Base-by-base conservation (phyloP, 1,284 basidiomycete genomes). In the Ganoderma resinaceum region DNA sequence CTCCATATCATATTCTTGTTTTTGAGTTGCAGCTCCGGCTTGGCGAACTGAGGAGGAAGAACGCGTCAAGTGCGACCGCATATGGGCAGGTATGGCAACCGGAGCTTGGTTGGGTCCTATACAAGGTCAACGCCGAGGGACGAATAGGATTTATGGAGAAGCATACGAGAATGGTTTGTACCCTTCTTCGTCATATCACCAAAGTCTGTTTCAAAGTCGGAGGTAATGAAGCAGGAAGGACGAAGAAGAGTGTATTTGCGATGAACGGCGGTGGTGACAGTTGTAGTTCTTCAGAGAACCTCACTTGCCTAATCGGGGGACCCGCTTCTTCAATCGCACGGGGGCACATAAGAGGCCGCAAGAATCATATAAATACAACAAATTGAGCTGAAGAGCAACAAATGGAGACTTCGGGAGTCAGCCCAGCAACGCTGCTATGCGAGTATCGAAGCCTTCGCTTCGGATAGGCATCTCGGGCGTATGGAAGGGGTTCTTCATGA, bases 401-500 rank as follows among this genome's bases (percentile, higher is more conserved):
- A 6, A 26, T 20, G 29, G 40, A 26, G 35, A 35, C 26, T 29
- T 16, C 31, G n/a, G 33, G 1, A 18, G 11, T 68, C 55, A 72
- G 14, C 89, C 90, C 74, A 93, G 84, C 52, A 94, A 80, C 12
- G 85, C 77, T 16, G 84, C 82, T 63, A 95, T 89, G 49, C 90
- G 88, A 43, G 81, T 83, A 77, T 99, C 97, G 77, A 99, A 99
- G 11, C 89, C 90, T 74, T 96, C 93, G 63, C 88, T 94, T 61
- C 97, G 91, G 74, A 99, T 97, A 1, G 98, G 98, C 97, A 99
- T 99, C 81, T 99, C 98, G 33, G 94, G 93, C 3, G 96, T 98
- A 79, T 99, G 96, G 82, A 99, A 99, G 0, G 98, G 98, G 78
- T 99, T 99, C 86, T 99, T 99, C 96, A 98, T 98, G 65, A 98